Conservation (phyloP, 2,329 filamentous ascomycete genomes). For the Lachnellula cervina region DNA sequence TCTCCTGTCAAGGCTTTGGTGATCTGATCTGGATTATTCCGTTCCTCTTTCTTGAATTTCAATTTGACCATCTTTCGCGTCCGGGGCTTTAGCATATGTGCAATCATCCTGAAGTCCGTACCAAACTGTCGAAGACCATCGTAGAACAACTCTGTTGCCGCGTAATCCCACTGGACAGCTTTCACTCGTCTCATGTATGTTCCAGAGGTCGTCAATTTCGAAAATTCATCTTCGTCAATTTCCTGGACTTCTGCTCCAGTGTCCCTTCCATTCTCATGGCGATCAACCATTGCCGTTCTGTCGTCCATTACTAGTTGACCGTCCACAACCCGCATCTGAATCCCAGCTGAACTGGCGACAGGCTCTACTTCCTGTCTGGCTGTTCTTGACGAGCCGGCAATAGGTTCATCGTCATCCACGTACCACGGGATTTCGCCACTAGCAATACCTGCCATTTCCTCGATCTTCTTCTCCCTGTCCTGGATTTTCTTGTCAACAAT, state of each 20-base stretch:
- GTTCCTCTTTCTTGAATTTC: constrained; percentile 79
- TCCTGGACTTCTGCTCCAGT: constrained; percentile 49
- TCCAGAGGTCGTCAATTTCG: constrained; percentile 61
- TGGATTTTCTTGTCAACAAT: constrained; percentile 44
- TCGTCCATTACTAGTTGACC: constrained; percentile 70
- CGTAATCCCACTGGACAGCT: constrained; percentile 64
- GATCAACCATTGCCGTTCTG: constrained; percentile 61
- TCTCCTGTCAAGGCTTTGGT: constrained; percentile 58
- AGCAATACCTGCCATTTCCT: constrained; percentile 16
- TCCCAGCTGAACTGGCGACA: constrained; percentile 6
- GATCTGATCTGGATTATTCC: constrained; percentile 57
- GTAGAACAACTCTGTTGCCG: constrained; percentile 72
- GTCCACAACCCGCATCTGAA: constrained; percentile 27
- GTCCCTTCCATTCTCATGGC: constrained; percentile 57
- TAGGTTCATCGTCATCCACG: constrained; percentile 13
- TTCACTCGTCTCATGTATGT: constrained; percentile 64
- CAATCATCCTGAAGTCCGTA: constrained; percentile 78
- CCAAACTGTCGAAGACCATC: constrained; percentile 70
- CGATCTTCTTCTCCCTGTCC: constrained; percentile 16
- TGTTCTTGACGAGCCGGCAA: constrained; percentile 4
- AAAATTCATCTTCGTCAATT: constrained; percentile 75
- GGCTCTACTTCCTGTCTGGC: constrained; percentile 2
- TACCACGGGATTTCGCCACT: constrained; percentile 19
- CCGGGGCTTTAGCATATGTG: constrained; percentile 67
- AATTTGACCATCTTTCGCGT: constrained; percentile 71